Base-by-base conservation (phyloP, 1,139 yeast genomes). In the Sugiyamaella grinbergsii region DNA sequence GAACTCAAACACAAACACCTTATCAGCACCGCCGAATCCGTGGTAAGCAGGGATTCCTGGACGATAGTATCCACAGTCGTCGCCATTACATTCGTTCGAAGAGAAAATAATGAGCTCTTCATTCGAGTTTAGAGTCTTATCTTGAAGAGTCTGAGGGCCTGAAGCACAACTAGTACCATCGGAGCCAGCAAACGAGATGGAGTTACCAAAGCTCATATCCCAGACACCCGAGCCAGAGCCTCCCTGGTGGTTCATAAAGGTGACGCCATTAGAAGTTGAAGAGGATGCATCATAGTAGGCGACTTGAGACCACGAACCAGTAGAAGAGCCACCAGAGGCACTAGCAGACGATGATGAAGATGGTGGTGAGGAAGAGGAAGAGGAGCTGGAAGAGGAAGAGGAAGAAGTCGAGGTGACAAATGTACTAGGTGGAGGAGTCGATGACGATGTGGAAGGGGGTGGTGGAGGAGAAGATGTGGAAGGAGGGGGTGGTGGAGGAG, bases 1-100 rank as follows among this genome's bases (percentile, higher is more conserved):
- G 72, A 93, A 91, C 71, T 90, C 96, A 68, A 93, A 88, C 60
- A 87, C 79, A 68, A 91, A 91, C 73, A 91, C 82, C 76, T 90
- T 91, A 65, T 79, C 72, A 51, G 79, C 71, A 47, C 82, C 85
- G 32, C 61, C 64, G 67, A 85, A 93, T 23, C 98, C 98, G 65
- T 90, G 95, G 74, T 81, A 86, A 24, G 98, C 97, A 52, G 96
- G 96, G 57, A 85, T 88, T 46, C 83, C 93, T 2, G 72, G 70
- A 72, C 97, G 81, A 78, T 85, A 87, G 72, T 81, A 89, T 54
- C 98, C 97, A 77, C 98, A 91, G 64, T 80, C 84, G 56, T 64
- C 64, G 41, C 74, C 68, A 33, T 76, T 69, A 75, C 98, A 91
- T 58, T 78, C 66, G 34, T 72, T 61, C 63, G 82, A 86, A 42